These are phyloP conservation scores for Huntiella moniliformis DNA, from an alignment of 2,329 filamentous ascomycete species.

Conservation along the genomic window DNA sequence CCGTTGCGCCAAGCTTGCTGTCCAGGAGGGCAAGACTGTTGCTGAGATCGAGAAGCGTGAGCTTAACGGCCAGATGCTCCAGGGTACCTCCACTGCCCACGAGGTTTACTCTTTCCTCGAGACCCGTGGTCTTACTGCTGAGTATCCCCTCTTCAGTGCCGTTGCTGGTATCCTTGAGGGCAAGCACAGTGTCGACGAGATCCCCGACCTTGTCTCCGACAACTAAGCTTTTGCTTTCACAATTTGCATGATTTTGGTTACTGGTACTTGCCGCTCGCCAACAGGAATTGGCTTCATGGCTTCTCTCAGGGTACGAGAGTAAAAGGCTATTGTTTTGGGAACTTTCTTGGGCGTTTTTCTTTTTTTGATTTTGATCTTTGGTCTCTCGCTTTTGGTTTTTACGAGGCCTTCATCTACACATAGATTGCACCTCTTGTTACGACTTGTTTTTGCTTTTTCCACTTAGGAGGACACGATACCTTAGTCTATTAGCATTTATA, in stretches of 20 bases:
- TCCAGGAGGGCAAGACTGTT: conserved; percentile 61
- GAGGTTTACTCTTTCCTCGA: conserved; percentile 85
- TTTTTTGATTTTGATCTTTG: neutral
- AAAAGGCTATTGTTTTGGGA: conserved; percentile 10
- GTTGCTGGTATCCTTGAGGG: conserved; percentile 64
- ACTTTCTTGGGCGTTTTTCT: conserved; percentile 3
- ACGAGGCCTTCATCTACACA: neutral
- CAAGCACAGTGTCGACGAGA: conserved; percentile 58
- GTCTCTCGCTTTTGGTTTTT: neutral
- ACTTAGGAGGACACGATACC: conserved; percentile 8
- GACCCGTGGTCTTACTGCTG: conserved; percentile 53
- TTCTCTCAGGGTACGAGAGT: conserved; percentile 10
- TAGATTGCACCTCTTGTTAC: conserved; percentile 1
- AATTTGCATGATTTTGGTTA: conserved; percentile 4
- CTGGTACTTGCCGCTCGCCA: conserved; percentile 6
- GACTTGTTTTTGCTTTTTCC: conserved; percentile 2
- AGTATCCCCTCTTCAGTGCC: conserved; percentile 85
- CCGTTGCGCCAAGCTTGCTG: conserved; percentile 74
- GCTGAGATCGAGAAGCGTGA: conserved; percentile 76
- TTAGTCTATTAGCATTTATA: neutral
- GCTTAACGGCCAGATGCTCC: conserved; percentile 90
- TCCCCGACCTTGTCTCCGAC: conserved; percentile 46
- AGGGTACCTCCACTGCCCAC: conserved; percentile 78
- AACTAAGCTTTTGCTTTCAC: conserved; percentile 8
- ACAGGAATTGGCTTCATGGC: conserved; percentile 10